Evolutionary conservation across 2,329 filamentous ascomycete species (phyloP).

Genomic region (Pseudogymnoascus sp.): DNA sequence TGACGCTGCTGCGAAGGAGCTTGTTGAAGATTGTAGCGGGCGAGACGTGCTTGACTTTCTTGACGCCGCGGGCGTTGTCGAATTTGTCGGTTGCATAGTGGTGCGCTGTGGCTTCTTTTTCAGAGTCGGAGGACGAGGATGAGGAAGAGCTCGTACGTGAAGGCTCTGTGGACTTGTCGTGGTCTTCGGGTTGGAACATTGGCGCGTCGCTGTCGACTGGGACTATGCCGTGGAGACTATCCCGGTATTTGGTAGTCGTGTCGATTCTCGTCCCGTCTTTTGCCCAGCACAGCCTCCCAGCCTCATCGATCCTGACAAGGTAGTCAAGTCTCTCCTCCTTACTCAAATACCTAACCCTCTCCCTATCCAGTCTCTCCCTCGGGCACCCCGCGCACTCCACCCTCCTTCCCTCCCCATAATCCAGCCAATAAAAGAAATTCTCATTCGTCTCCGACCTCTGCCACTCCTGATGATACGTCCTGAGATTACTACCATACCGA

Average conservation of each 20-base stretch:
- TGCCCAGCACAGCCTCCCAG: slow-evolving; percentile 76
- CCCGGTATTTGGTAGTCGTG: slow-evolving; percentile 66
- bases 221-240: slow-evolving; percentile 70
- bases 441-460: slow-evolving; percentile 67
- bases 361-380: slow-evolving; percentile 64
- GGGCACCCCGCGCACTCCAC: slow-evolving; percentile 66
- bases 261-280: slow-evolving; percentile 74
- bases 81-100: slow-evolving; percentile 60
- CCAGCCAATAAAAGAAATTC: slow-evolving; percentile 93
- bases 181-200: slow-evolving; percentile 31
- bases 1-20: slow-evolving; percentile 68
- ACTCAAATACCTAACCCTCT: slow-evolving; percentile 76
- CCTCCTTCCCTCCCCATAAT: slow-evolving; percentile 66
- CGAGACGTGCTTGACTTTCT: slow-evolving; percentile 59
- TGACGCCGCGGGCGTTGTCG: slow-evolving; percentile 51
- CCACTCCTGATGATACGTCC: slow-evolving; percentile 79
- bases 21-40: slow-evolving; percentile 70
- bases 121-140: slow-evolving; percentile 27
- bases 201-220: slow-evolving; percentile 53
- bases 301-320: slow-evolving; percentile 64
- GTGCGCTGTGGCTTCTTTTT: slow-evolving; percentile 45
- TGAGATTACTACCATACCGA: slow-evolving; percentile 75
- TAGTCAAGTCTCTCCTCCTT: slow-evolving; percentile 77
- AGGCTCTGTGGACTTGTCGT: not conserved
- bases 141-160: slow-evolving; percentile 17